A percentile compares a stretch with the other conserved stretches of the same genome.
Conservation (phyloP, 2,329 filamentous ascomycete genomes). For the Diaporthe vaccinii region DNA sequence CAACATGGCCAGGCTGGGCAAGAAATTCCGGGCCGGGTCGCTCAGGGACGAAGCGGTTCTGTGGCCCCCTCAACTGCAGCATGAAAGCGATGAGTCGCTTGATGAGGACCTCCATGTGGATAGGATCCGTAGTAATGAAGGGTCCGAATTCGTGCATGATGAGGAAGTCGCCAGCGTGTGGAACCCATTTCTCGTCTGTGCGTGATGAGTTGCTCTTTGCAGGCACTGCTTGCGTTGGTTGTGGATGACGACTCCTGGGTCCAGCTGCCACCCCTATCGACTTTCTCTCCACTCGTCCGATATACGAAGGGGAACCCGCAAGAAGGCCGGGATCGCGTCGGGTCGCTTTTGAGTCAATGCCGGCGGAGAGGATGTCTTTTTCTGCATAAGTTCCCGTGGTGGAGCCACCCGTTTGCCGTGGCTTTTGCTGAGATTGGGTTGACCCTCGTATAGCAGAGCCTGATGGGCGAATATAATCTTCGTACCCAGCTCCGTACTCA, state of each 20-base stretch:
- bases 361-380: too few species aligned
- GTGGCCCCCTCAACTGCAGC: not conserved
- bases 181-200: not conserved
- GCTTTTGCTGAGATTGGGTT: not conserved
- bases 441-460: too few species aligned
- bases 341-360: too few species aligned
- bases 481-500: not conserved
- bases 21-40: not conserved
- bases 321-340: not conserved
- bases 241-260: not conserved
- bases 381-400: too few species aligned
- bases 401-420: not conserved
- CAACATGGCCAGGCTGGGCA: rapidly evolving
- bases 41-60: not conserved
- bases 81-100: not conserved
- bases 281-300: not conserved
- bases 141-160: constrained; percentile 11
- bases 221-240: not conserved
- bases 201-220: not conserved
- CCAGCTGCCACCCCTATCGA: not conserved
- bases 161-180: not conserved
- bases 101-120: not conserved
- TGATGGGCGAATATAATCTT: not conserved
- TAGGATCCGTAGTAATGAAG: not conserved
- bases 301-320: not conserved